phyloP scores from a whole-genome alignment of 2,329 filamentous ascomycete genomes.

The Penicillium sp. region DNA sequence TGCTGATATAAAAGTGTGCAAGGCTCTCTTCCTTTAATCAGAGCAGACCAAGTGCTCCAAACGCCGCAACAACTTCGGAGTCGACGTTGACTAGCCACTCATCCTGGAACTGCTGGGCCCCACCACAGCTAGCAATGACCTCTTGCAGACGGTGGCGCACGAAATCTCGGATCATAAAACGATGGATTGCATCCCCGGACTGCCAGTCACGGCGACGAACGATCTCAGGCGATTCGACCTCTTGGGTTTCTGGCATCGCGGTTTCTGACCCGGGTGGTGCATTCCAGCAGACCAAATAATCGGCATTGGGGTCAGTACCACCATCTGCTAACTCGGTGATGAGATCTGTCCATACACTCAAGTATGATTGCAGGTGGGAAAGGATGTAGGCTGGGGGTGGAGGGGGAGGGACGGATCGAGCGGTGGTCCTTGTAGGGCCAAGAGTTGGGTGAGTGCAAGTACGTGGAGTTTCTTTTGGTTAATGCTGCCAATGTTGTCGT shows the following conservation, averaged over 20 bases:
- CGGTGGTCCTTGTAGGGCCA: slow-evolving; percentile 38
- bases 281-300: slow-evolving; percentile 45
- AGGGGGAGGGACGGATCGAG: slow-evolving; percentile 25
- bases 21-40: slow-evolving; percentile 11
- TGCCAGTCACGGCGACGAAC: slow-evolving; percentile 42
- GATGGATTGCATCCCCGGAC: slow-evolving; percentile 42
- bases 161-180: slow-evolving; percentile 46
- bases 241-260: slow-evolving; percentile 33
- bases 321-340: slow-evolving; percentile 46
- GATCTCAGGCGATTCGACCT: slow-evolving; percentile 42
- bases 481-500: slow-evolving; percentile 48
- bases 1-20: neutral
- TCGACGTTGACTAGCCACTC: slow-evolving; percentile 47
- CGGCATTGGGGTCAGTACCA: slow-evolving; percentile 38
- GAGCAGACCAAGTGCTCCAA: slow-evolving; percentile 39
- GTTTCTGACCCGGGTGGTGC: slow-evolving; percentile 21
- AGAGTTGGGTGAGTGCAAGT: slow-evolving; percentile 47
- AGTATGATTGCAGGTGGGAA: slow-evolving; percentile 46
- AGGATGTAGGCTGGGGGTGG: slow-evolving; percentile 41
- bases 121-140: slow-evolving; percentile 41
- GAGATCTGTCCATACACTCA: slow-evolving; percentile 49
- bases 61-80: slow-evolving; percentile 40
- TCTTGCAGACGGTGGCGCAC: slow-evolving; percentile 42
- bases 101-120: slow-evolving; percentile 42
- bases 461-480: slow-evolving; percentile 49